Evolutionary conservation across 805 yeast genomes (phyloP).

Genomic region (Lachancea meyersii): DNA sequence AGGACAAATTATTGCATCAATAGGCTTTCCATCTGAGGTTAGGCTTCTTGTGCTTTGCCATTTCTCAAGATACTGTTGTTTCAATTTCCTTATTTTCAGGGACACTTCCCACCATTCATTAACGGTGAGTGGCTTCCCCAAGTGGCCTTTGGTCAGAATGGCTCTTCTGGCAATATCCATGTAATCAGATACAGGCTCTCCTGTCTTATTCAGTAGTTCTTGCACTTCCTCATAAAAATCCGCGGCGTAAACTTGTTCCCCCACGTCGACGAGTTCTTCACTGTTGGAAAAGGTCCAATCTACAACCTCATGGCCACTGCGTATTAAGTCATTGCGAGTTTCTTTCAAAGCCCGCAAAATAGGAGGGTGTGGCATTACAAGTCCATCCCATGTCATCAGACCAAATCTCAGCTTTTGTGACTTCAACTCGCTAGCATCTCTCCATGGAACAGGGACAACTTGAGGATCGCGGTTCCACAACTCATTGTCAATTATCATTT

Average conservation of each 20-base stretch:
- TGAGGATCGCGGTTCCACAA: slow-evolving; percentile 49
- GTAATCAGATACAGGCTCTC: slow-evolving; percentile 32
- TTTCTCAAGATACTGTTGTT: slow-evolving; percentile 35
- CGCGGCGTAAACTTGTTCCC: slow-evolving; percentile 30
- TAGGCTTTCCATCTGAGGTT: slow-evolving; percentile 36
- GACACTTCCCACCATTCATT: slow-evolving; percentile 39
- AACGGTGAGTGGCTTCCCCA: slow-evolving; percentile 8
- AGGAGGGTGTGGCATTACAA: slow-evolving; percentile 51
- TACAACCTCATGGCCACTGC: slow-evolving; percentile 39
- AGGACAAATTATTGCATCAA: slow-evolving; percentile 48
- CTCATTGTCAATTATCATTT: slow-evolving; percentile 34
- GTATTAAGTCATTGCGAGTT: slow-evolving; percentile 22
- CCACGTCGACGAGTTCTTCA: slow-evolving; percentile 21
- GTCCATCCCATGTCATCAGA: slow-evolving; percentile 39
- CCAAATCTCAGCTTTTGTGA: slow-evolving; percentile 40
- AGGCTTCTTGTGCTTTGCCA: slow-evolving; percentile 32
- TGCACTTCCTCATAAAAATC: slow-evolving; percentile 34
- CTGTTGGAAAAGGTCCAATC: slow-evolving; percentile 37
- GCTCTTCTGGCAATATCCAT: slow-evolving; percentile 23
- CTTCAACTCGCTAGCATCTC: slow-evolving; percentile 22
- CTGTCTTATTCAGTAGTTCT: slow-evolving; percentile 25
- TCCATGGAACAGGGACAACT: slow-evolving; percentile 48
- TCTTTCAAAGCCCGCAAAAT: slow-evolving; percentile 40
- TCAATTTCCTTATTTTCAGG: slow-evolving; percentile 31
- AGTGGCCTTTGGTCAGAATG: slow-evolving; percentile 6